A percentile compares a stretch with the other conserved stretches of the same genome.
phyloP scores from a whole-genome alignment of 2,329 filamentous ascomycete species.

The Fusarium illudens region DNA sequence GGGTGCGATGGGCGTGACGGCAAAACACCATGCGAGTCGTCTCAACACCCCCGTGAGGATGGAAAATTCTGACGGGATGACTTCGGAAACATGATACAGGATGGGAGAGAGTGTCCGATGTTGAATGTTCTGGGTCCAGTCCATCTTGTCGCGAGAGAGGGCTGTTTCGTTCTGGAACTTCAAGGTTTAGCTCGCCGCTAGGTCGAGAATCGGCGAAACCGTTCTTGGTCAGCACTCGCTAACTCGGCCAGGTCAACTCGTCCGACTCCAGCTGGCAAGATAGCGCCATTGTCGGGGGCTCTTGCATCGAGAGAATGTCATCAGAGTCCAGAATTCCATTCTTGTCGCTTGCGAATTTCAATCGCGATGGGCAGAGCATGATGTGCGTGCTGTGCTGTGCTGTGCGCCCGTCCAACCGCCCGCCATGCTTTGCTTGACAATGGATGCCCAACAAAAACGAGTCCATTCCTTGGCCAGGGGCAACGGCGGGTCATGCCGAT shows the following conservation, averaged over 20 bases:
- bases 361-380: constrained; percentile 21
- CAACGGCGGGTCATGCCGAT: constrained; percentile 21
- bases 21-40: constrained; percentile 12
- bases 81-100: constrained; percentile 16
- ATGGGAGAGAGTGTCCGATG: constrained; percentile 20
- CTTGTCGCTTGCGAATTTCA: constrained; percentile 31
- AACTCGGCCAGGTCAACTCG: constrained; percentile 19
- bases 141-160: constrained; percentile 12
- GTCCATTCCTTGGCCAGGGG: constrained; percentile 24
- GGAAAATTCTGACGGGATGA: constrained; percentile 4
- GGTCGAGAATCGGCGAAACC: constrained; percentile 23
- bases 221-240: constrained; percentile 28
- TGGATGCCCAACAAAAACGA: neutral
- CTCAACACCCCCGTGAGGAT: constrained; percentile 16
- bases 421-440: too few species aligned
- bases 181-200: constrained; percentile 19
- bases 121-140: neutral
- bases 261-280: constrained; percentile 15
- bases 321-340: constrained; percentile 16
- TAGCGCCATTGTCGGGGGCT: constrained; percentile 18
- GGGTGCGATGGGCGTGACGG: constrained; percentile 10
- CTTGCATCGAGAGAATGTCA: constrained; percentile 13
- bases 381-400: too few species aligned
- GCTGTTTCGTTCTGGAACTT: constrained; percentile 37
- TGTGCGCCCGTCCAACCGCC: constrained; percentile 1